These are phyloP conservation scores for Cornus florida DNA, from an alignment of 148 eudicot genomes.

Conservation along the genomic window DNA sequence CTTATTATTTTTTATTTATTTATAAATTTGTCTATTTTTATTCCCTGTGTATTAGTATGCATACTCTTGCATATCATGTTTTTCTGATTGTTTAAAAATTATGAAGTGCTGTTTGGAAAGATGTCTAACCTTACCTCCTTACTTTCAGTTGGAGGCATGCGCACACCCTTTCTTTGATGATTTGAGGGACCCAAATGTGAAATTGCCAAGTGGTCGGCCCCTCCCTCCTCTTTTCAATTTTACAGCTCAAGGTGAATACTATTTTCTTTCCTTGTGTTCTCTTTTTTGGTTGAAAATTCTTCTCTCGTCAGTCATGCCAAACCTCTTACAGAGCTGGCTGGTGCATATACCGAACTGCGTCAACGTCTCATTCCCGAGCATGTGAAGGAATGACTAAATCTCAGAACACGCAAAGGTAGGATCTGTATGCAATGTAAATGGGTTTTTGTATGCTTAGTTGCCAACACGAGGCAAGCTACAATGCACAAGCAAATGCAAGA, in stretches of 20 bases:
- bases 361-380: constrained; percentile 67
- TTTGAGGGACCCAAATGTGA: constrained; percentile 69
- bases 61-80: no score
- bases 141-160: constrained; percentile 92
- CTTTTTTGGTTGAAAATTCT: background rate
- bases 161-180: constrained; percentile 92
- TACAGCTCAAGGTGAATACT: constrained; percentile 66
- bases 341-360: constrained; percentile 63
- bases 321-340: constrained; percentile 58
- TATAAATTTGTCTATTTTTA: no score
- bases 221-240: constrained; percentile 82
- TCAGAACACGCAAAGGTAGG: background rate
- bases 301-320: constrained; percentile 11
- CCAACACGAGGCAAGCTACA: background rate
- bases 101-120: background rate
- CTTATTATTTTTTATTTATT: no score
- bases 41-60: no score
- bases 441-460: constrained; percentile 13
- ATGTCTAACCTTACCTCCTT: background rate
- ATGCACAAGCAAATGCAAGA: background rate
- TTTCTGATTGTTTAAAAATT: no score
- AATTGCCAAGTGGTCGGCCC: constrained; percentile 75
- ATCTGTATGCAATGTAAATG: constrained; percentile 11
- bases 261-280: background rate
- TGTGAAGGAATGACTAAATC: constrained; percentile 34